A percentile compares a stretch with the other conserved stretches of the same genome.
phyloP scores from a whole-genome alignment of 306 rosid genomes.

The Glycine latifolia region DNA sequence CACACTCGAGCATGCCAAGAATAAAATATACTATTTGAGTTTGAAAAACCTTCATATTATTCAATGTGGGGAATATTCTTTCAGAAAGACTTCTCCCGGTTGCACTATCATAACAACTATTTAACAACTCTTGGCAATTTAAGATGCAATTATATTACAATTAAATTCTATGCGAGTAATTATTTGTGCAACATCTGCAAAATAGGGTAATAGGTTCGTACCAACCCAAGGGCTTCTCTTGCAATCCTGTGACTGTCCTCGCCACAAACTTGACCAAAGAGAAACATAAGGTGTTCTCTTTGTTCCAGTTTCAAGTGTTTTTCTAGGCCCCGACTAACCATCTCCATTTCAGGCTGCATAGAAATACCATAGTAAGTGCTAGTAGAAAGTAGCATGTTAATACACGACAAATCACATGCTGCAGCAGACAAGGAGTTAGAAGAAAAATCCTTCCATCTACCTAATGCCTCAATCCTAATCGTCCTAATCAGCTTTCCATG shows the following conservation, averaged over 20 bases:
- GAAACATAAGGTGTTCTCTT: constrained; percentile 73
- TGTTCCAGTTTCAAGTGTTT: constrained; percentile 82
- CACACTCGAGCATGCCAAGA: neutral
- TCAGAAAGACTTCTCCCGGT: neutral
- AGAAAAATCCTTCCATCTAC: constrained; percentile 30
- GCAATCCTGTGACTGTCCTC: constrained; percentile 68
- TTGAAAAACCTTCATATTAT: neutral
- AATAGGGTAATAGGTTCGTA: constrained; percentile 47
- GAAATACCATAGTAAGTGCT: constrained; percentile 29
- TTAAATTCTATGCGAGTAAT: neutral
- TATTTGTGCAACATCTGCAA: neutral
- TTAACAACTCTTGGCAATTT: too few relatives aligned
- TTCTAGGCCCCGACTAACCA: constrained; percentile 86
- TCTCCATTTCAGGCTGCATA: constrained; percentile 95
- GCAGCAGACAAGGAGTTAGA: constrained; percentile 29
- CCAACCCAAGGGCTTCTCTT: constrained; percentile 92
- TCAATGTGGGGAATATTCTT: constrained; percentile 11
- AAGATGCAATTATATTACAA: neutral
- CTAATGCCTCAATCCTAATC: neutral
- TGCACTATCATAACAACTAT: too few relatives aligned
- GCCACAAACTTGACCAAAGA: constrained; percentile 66
- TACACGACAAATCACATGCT: constrained; percentile 29
- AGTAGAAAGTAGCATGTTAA: constrained; percentile 31
- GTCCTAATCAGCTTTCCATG: constrained; percentile 17
- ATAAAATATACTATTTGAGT: neutral